These are phyloP conservation scores for Chytridium lagenaria DNA, from an alignment of 371 early-diverging fungal species.

Conservation along the genomic window DNA sequence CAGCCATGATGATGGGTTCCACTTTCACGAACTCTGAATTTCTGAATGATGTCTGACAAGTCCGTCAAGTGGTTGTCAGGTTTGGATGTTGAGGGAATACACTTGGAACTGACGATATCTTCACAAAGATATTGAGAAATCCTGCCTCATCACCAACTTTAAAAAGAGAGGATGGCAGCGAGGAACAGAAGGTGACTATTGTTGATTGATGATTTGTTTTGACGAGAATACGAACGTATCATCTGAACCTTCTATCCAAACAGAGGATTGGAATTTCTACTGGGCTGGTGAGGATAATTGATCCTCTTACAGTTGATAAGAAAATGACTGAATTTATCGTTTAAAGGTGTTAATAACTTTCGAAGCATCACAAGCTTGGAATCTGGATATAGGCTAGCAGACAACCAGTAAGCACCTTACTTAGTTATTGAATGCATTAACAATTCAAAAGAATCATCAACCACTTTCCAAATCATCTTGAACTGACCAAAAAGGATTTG, in stretches of 20 bases:
- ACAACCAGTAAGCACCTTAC: conserved; percentile 49
- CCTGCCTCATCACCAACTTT: conserved; percentile 56
- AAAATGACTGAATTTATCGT: background rate
- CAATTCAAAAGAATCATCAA: conserved; percentile 50
- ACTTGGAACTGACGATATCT: too few species aligned
- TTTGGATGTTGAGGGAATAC: background rate
- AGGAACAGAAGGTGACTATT: conserved; percentile 48
- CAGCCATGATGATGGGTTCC: too few species aligned
- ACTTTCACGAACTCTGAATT: too few species aligned
- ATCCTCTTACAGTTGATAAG: too few species aligned
- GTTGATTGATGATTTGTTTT: background rate
- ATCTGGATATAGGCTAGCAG: conserved; percentile 52
- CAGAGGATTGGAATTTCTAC: conserved; percentile 63
- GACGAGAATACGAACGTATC: too few species aligned
- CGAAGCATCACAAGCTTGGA: conserved; percentile 54
- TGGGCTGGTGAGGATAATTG: conserved; percentile 55
- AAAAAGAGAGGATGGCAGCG: conserved; percentile 56
- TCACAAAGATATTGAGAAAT: conserved; percentile 58
- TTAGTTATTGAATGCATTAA: background rate
- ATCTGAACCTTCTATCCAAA: too few species aligned
- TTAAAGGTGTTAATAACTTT: conserved; percentile 49
- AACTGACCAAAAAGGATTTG: conserved; percentile 59
- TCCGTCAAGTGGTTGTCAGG: background rate
- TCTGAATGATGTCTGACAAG: background rate
- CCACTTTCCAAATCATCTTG: conserved; percentile 61